These are phyloP conservation scores for Smallanthus sonchifolius DNA, from an alignment of 129 eudicot genomes.

Conservation along the genomic window DNA sequence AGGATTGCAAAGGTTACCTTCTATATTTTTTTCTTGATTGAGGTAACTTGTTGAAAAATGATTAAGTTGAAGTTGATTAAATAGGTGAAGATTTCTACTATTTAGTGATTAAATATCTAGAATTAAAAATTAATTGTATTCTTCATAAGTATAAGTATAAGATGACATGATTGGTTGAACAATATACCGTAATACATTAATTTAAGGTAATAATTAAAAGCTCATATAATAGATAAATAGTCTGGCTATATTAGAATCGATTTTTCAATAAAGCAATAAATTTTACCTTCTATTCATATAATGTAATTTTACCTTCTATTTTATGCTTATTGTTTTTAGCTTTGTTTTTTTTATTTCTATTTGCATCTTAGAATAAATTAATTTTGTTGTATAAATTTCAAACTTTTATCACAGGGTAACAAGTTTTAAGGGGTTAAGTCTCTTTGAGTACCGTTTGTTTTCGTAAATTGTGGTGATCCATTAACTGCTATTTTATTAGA, in stretches of 20 bases:
- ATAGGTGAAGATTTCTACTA: slow-evolving; percentile 15
- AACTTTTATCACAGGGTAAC: too few relatives aligned
- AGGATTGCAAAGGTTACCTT: slow-evolving; percentile 8
- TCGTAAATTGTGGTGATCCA: too few relatives aligned
- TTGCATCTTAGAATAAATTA: neutral
- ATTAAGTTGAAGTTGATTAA: slow-evolving; percentile 3
- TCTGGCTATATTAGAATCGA: neutral
- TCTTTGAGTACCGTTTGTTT: too few relatives aligned
- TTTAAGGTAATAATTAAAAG: neutral
- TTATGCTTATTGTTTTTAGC: neutral
- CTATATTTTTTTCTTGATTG: neutral
- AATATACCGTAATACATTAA: neutral
- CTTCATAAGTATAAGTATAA: neutral
- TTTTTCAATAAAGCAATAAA: neutral
- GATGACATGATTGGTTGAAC: too few relatives aligned
- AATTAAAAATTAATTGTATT: too few relatives aligned
- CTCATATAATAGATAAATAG: too few relatives aligned
- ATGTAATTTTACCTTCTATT: neutral
- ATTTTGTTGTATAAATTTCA: too few relatives aligned
- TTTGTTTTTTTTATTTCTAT: too few relatives aligned
- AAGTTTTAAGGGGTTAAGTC: too few relatives aligned
- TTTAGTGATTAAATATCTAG: slow-evolving; percentile 4
- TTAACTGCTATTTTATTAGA: too few relatives aligned
- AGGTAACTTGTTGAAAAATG: neutral
- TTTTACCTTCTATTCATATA: too few relatives aligned